These are phyloP conservation scores for Russula griseocarnosa DNA, from an alignment of 768 basidiomycete species.

Conservation along the genomic window DNA sequence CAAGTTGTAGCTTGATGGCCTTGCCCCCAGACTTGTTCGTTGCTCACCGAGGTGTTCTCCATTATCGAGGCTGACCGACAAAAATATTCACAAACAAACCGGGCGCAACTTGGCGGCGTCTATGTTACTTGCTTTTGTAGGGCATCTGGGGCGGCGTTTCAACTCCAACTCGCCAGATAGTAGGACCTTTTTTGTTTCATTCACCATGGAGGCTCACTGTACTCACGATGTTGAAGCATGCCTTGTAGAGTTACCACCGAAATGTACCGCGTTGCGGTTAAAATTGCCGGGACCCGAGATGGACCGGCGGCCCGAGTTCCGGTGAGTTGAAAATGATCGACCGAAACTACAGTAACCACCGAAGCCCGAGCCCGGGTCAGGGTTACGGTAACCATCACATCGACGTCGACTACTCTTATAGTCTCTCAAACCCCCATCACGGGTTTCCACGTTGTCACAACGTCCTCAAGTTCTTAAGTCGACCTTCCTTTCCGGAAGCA, in stretches of 20 bases:
- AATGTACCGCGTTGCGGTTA: neutral
- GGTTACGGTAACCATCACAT: neutral
- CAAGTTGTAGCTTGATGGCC: too few species aligned
- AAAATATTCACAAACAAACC: too few species aligned
- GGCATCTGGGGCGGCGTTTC: neutral
- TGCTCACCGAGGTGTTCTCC: too few species aligned
- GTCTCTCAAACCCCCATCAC: neutral
- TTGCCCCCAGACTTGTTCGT: too few species aligned
- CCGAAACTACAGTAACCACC: neutral
- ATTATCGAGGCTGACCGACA: too few species aligned
- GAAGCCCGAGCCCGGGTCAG: neutral
- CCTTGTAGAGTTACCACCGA: neutral
- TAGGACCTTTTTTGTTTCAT: neutral
- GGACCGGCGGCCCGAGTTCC: neutral
- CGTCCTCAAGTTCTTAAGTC: neutral
- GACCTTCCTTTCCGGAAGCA: neutral
- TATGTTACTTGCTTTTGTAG: too few species aligned
- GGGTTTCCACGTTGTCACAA: slow-evolving; percentile 18
- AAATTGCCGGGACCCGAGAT: neutral
- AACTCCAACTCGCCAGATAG: neutral
- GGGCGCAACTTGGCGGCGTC: too few species aligned
- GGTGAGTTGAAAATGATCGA: neutral
- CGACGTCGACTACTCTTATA: neutral
- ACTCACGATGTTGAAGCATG: neutral
- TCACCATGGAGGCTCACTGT: neutral